Base-by-base conservation (phyloP, 164 flowering plant genomes). In the Umbilicus rupestris region DNA sequence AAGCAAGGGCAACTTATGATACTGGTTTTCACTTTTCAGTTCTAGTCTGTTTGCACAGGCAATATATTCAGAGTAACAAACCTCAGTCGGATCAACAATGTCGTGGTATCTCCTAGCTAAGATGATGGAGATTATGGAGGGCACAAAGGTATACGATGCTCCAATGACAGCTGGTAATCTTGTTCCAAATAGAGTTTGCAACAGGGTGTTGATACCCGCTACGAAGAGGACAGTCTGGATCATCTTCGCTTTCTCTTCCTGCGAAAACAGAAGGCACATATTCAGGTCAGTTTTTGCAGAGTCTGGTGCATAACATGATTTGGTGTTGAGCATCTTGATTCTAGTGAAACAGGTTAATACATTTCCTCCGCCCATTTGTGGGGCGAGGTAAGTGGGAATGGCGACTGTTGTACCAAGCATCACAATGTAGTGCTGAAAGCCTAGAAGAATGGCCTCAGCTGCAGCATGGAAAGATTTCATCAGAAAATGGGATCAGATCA, bases 301-400 rank as follows among this genome's bases (percentile, higher is more conserved):
- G 19, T 33, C 17, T 5, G 0, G 9, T 57, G 15, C 47, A 14
- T 35, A 22, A 31, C n/a, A 14, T 14, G 41, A 17, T 58, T 47
- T 37, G 41, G 28, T 17, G 46, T 30, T 7, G 22, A 39, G 19
- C 30, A 28, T 16, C 42, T 33, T n/a, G 42, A 46, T 14, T 19
- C 12, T 33, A 44, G 31, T 20, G 62, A 29, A 8, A n/a, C 0
- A 8, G 7, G 57, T 33, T 8, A 22, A 17, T 74, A 83, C 88
- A 74, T 80, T 71, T 65, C 87, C 82, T 28, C 93, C 93, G 5
- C 93, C 93, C 93, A 87, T 87, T 26, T 68, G 69, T 62, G 89
- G 90, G 60, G 81, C 89, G 45, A 87, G 64, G 20, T 74, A 67
- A 60, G 84, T 70, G 6, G 88, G 67, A 20, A 87, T 81, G 63